Percentiles rank a stretch among this genome's conserved stretches.
These are phyloP conservation scores for Rhazya stricta DNA, from an alignment of 257 asterid genomes.

Conservation along the genomic window DNA sequence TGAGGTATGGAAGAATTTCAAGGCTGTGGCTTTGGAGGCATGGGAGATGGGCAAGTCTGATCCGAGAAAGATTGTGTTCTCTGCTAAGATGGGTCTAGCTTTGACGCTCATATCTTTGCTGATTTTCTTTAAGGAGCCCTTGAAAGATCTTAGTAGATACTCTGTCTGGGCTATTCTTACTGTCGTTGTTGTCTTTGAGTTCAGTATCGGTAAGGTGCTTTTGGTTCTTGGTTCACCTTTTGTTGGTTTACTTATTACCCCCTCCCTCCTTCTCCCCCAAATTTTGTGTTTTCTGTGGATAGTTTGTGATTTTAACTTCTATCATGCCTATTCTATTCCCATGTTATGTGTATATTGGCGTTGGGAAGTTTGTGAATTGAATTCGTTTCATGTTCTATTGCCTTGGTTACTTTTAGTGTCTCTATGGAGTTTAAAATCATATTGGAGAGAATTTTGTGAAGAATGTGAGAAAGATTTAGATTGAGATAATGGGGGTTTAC, in stretches of 20 bases:
- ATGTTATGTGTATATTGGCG: neutral
- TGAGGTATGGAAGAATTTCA: slow-evolving; percentile 21
- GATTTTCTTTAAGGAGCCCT: slow-evolving; percentile 55
- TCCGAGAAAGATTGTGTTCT: slow-evolving; percentile 57
- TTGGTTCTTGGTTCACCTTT: neutral
- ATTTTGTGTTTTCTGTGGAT: neutral
- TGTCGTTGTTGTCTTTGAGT: slow-evolving; percentile 73
- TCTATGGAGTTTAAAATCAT: neutral
- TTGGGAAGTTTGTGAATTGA: neutral
- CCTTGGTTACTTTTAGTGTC: neutral
- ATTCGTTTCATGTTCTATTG: neutral
- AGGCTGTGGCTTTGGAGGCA: slow-evolving; percentile 27
- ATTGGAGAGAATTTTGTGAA: neutral
- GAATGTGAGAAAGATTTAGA: neutral
- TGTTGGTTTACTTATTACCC: neutral
- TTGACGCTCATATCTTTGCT: slow-evolving; percentile 53
- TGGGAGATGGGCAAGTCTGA: slow-evolving; percentile 60
- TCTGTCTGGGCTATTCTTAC: slow-evolving; percentile 75
- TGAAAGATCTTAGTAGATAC: slow-evolving; percentile 42
- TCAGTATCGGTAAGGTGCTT: slow-evolving; percentile 56
- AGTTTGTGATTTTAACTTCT: neutral
- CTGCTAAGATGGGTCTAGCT: slow-evolving; percentile 65
- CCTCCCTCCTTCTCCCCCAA: neutral
- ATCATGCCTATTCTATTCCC: neutral
- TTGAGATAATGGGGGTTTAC: too few species aligned